These are phyloP conservation scores for Hemisphaericaspora xylofermentans DNA, from an alignment of 1,139 yeast genomes.

Conservation along the genomic window DNA sequence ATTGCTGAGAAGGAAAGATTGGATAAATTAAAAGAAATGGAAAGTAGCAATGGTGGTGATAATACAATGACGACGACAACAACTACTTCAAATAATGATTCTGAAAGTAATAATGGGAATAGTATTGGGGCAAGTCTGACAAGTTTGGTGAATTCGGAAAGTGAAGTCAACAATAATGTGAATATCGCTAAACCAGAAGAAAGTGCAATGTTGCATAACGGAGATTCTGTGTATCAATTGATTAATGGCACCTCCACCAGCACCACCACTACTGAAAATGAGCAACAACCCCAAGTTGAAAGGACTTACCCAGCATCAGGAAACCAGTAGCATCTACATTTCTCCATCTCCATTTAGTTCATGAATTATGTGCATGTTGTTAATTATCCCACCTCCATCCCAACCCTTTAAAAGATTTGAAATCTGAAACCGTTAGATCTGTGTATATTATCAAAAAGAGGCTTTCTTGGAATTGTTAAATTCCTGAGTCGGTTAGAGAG, in stretches of 20 bases:
- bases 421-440: too few relatives aligned
- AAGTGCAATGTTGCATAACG: neutral
- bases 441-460: too few relatives aligned
- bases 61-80: neutral
- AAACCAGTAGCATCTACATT: too few relatives aligned
- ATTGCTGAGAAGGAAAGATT: slow-evolving; percentile 78
- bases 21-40: slow-evolving; percentile 47
- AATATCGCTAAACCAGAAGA: neutral
- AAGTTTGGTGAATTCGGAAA: neutral
- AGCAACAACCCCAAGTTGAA: neutral
- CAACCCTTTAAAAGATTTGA: too few relatives aligned
- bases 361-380: neutral
- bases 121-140: neutral
- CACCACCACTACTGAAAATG: too few relatives aligned
- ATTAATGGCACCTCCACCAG: neutral
- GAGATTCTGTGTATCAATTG: neutral
- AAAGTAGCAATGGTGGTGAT: slow-evolving; percentile 20
- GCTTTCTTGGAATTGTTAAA: too few relatives aligned
- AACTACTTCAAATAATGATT: neutral
- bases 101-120: neutral
- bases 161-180: neutral
- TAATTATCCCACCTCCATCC: too few relatives aligned
- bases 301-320: too few relatives aligned
- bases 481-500: too few relatives aligned
- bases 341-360: neutral